Evolutionary conservation across 1,284 basidiomycete genomes (phyloP).

Genomic region (Tetrapyrgos nigripes): DNA sequence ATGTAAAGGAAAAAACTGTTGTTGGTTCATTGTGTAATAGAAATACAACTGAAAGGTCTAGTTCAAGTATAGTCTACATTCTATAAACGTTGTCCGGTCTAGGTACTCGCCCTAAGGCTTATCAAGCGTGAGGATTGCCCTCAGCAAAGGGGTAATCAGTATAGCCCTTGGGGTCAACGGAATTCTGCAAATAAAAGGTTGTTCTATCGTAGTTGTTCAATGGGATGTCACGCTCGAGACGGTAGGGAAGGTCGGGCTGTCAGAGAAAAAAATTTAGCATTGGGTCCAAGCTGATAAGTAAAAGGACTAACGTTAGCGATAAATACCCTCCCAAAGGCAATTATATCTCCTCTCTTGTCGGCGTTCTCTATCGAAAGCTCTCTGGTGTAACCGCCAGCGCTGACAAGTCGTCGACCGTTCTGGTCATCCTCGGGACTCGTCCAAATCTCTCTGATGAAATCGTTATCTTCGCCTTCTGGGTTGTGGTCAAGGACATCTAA

Average conservation of each 20-base stretch:
- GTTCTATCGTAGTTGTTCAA: slow-evolving; percentile 25
- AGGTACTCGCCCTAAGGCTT: too few species aligned
- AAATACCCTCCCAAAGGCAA: slow-evolving; percentile 56
- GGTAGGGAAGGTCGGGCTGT: slow-evolving; percentile 55
- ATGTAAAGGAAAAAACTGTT: too few species aligned
- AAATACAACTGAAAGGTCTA: too few species aligned
- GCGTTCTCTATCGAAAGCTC: slow-evolving; percentile 39
- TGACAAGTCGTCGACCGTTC: slow-evolving; percentile 46
- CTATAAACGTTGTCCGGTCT: too few species aligned
- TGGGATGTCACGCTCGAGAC: slow-evolving; percentile 36
- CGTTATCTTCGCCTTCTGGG: slow-evolving; percentile 37
- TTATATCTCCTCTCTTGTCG: slow-evolving; percentile 40
- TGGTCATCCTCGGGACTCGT: slow-evolving; percentile 4
- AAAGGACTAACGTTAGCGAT: slow-evolving; percentile 50
- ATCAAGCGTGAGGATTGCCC: too few species aligned
- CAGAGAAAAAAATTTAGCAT: slow-evolving; percentile 23
- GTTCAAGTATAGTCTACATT: too few species aligned
- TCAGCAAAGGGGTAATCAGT: slow-evolving; percentile 29
- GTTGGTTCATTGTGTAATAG: too few species aligned
- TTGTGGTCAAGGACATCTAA: slow-evolving; percentile 6
- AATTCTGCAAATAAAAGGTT: slow-evolving; percentile 32
- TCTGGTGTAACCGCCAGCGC: slow-evolving; percentile 51
- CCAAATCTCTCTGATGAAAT: slow-evolving; percentile 44
- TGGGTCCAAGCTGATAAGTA: background rate
- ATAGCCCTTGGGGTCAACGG: slow-evolving; percentile 27